Conservation (phyloP, 345 rosid genomes). For the Ceriops decandra region DNA sequence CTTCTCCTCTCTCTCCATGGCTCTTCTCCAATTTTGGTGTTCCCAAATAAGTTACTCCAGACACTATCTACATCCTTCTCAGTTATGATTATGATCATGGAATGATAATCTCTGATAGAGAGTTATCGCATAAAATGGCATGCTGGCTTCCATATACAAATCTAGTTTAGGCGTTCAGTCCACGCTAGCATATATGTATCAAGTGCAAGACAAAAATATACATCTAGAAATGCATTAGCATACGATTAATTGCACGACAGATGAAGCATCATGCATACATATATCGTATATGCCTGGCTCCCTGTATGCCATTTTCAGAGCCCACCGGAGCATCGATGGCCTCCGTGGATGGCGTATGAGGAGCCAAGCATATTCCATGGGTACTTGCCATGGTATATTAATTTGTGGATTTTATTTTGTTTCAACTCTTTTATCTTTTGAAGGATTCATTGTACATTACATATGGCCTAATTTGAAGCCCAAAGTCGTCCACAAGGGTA, state of each 20-base stretch:
- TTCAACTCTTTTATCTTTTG: not conserved
- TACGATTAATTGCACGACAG: not conserved
- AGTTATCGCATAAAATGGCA: not conserved
- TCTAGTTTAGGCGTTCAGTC: not conserved
- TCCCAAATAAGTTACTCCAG: not conserved
- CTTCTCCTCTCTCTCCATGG: constrained; percentile 19
- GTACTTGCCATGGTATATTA: constrained; percentile 5
- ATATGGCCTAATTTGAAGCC: not conserved
- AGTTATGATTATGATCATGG: not conserved
- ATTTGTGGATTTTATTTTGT: constrained; percentile 11
- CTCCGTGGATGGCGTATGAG: constrained; percentile 99
- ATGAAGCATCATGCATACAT: constrained; percentile 1
- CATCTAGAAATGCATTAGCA: not conserved
- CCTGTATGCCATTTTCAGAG: constrained; percentile 97
- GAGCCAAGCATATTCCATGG: constrained; percentile 60
- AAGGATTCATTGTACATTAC: not conserved
- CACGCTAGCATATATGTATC: too few species aligned
- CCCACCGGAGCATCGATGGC: constrained; percentile 59
- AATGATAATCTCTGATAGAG: not conserved
- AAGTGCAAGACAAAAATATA: not conserved
- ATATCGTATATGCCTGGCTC: constrained; percentile 83
- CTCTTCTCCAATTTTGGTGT: constrained; percentile 12
- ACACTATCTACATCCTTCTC: not conserved
- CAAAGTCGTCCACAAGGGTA: constrained; percentile 3
- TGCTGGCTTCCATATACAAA: not conserved